These are phyloP conservation scores for Debaryomycetaceae sp. DNA, from an alignment of 1,139 yeast species.

Conservation along the genomic window DNA sequence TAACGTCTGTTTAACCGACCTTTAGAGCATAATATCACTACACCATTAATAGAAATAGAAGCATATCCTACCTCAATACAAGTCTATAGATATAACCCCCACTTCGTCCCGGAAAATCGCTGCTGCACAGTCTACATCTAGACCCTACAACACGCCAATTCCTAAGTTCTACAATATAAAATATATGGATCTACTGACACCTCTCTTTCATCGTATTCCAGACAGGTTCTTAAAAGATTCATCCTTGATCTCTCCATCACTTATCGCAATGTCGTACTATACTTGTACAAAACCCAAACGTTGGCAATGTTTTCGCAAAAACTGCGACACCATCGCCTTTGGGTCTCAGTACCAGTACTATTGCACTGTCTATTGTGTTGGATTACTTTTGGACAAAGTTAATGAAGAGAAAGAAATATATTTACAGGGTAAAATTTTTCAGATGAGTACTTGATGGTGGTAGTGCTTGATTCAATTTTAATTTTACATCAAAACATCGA, in stretches of 20 bases:
- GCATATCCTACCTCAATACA: no score
- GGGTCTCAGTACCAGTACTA: constrained; percentile 21
- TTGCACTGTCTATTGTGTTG: constrained; percentile 54
- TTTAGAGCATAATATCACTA: constrained; percentile 11
- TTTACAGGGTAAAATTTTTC: background rate
- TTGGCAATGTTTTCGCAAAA: constrained; percentile 15
- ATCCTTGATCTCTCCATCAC: constrained; percentile 44
- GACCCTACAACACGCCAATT: no score
- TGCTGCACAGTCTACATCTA: no score
- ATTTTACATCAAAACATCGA: constrained; percentile 2
- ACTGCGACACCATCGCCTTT: constrained; percentile 18
- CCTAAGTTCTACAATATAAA: background rate
- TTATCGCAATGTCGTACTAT: constrained; percentile 42
- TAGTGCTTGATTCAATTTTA: background rate
- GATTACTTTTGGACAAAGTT: constrained; percentile 54
- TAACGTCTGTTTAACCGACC: constrained; percentile 34
- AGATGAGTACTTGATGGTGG: background rate
- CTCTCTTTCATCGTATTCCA: constrained; percentile 51
- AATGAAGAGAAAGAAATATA: constrained; percentile 18
- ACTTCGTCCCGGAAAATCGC: no score
- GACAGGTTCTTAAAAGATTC: constrained; percentile 52
- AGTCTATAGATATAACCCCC: no score
- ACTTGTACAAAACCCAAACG: constrained; percentile 5
- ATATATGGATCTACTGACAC: constrained; percentile 52
- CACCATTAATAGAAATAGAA: no score